phyloP scores from a whole-genome alignment of 139 green algal species.

The Micromonas commoda region DNA sequence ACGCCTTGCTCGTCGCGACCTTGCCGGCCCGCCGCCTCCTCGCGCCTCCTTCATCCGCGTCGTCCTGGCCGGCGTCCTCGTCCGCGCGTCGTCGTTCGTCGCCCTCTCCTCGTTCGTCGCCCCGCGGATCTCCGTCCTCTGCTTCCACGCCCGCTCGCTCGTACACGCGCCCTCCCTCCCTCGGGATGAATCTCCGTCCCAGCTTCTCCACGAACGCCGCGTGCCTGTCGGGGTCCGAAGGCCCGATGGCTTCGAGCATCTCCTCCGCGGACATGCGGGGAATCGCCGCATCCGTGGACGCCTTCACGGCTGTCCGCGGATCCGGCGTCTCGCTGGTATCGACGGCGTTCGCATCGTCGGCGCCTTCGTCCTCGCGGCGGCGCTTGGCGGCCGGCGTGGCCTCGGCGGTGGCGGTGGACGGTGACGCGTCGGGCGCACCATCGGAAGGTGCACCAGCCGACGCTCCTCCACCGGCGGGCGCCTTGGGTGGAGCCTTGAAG shows the following conservation, averaged over 20 bases:
- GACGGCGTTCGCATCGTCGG: neutral
- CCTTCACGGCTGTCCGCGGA: neutral
- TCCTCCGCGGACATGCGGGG: neutral
- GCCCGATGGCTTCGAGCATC: neutral
- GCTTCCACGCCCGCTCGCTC: neutral
- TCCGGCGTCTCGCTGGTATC: neutral
- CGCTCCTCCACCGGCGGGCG: no score
- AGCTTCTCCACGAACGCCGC: conserved; percentile 2
- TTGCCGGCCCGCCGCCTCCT: neutral
- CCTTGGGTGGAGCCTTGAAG: neutral
- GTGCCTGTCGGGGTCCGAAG: neutral
- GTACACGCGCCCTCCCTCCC: neutral
- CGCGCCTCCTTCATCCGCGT: neutral
- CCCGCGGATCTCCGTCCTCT: neutral
- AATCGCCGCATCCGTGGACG: neutral
- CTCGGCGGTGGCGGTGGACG: no score
- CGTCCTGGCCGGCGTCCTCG: neutral
- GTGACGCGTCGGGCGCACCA: no score
- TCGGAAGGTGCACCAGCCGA: no score
- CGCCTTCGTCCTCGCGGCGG: neutral
- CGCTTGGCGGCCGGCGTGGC: no score
- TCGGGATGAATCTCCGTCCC: neutral
- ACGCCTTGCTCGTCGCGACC: conserved; percentile 40
- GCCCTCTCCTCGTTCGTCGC: neutral
- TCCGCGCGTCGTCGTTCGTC: neutral